Conservation (phyloP, 768 basidiomycete species). For the Collybia nuda region DNA sequence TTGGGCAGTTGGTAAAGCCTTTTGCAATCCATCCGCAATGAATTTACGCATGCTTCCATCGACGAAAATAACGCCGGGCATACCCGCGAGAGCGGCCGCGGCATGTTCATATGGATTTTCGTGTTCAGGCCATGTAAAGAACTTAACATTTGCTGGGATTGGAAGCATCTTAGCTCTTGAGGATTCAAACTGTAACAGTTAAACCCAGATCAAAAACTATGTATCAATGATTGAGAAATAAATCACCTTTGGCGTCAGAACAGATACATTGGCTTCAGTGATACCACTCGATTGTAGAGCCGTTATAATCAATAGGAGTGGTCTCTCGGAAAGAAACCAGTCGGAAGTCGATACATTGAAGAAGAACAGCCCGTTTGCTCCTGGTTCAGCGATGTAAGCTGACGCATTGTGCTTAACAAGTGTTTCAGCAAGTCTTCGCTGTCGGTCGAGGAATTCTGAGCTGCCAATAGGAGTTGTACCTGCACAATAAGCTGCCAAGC, state of each 20-base stretch:
- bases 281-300: slow-evolving; percentile 29
- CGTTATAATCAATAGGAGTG: slow-evolving; percentile 66
- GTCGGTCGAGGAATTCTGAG: slow-evolving; percentile 51
- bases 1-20: slow-evolving; percentile 31
- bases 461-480: slow-evolving; percentile 45
- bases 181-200: slow-evolving; percentile 54
- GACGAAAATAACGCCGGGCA: slow-evolving; percentile 47
- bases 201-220: not conserved
- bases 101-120: slow-evolving; percentile 63
- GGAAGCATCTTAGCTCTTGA: slow-evolving; percentile 63
- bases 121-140: slow-evolving; percentile 66
- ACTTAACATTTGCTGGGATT: slow-evolving; percentile 51
- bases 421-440: slow-evolving; percentile 47
- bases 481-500: slow-evolving; percentile 39
- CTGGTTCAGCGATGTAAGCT: slow-evolving; percentile 81
- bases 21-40: slow-evolving; percentile 60
- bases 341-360: slow-evolving; percentile 61
- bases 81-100: slow-evolving; percentile 17
- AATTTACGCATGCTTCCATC: slow-evolving; percentile 64
- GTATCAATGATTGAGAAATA: not conserved
- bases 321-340: slow-evolving; percentile 80
- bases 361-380: slow-evolving; percentile 69
- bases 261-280: slow-evolving; percentile 43
- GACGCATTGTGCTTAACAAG: slow-evolving; percentile 52
- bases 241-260: slow-evolving; percentile 73